These are phyloP conservation scores for Linum tenue DNA, from an alignment of 345 rosid species.

Conservation along the genomic window DNA sequence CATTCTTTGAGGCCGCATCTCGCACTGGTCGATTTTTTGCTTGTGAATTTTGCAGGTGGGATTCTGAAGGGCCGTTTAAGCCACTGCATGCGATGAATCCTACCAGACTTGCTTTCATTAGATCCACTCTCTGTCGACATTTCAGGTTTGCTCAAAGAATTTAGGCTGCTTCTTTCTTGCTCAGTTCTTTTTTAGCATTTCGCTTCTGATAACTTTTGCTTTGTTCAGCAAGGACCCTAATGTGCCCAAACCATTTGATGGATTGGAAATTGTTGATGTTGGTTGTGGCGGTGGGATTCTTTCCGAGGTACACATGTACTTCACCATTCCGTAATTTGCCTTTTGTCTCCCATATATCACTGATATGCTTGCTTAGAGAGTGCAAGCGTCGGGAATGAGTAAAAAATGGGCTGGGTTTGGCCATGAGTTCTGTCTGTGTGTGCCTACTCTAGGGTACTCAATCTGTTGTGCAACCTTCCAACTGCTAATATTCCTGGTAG, in stretches of 20 bases:
- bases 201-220: not conserved
- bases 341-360: no score
- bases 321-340: no score
- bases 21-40: no score
- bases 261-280: conserved; percentile 61
- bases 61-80: conserved; percentile 76
- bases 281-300: conserved; percentile 98
- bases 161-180: not conserved
- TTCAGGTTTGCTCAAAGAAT: conserved; percentile 36
- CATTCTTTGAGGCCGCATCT: no score
- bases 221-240: conserved; percentile 63
- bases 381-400: no score
- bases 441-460: no score
- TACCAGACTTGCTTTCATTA: conserved; percentile 76
- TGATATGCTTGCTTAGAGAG: no score
- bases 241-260: conserved; percentile 71
- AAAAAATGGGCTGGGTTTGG: no score
- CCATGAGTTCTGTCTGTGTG: no score
- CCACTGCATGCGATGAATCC: conserved; percentile 86
- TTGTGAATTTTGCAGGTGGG: conserved; percentile 59
- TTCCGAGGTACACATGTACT: conserved; percentile 51
- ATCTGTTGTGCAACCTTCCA: not conserved
- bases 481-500: not conserved
- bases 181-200: not conserved
- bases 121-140: conserved; percentile 84